phyloP scores from a whole-genome alignment of 495 filamentous ascomycete species.

The Xylaria scruposa region DNA sequence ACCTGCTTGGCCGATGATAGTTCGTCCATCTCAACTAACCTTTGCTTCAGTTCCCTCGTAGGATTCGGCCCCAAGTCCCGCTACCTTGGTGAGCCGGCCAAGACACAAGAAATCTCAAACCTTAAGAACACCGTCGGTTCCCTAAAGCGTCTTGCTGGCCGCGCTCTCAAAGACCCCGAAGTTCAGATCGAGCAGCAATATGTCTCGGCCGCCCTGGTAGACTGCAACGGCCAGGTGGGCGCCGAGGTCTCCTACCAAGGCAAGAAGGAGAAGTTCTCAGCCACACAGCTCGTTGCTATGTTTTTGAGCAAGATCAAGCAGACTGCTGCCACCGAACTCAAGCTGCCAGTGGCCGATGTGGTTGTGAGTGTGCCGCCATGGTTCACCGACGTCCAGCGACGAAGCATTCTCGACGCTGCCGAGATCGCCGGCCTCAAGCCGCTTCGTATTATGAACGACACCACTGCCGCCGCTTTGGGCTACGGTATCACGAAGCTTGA shows the following conservation, averaged over 20 bases:
- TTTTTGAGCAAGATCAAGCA: slow-evolving; percentile 93
- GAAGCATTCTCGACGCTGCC: slow-evolving; percentile 86
- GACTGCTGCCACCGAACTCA: slow-evolving; percentile 85
- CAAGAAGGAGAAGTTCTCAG: slow-evolving; percentile 91
- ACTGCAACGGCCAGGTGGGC: slow-evolving; percentile 92
- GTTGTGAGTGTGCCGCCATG: slow-evolving; percentile 94
- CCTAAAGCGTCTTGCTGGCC: slow-evolving; percentile 90
- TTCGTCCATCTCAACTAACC: slow-evolving; percentile 28
- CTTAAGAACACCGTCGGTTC: slow-evolving; percentile 97
- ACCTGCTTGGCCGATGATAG: slow-evolving; percentile 2
- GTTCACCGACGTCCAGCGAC: slow-evolving; percentile 95
- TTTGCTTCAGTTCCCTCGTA: slow-evolving; percentile 75
- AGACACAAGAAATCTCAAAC: slow-evolving; percentile 99
- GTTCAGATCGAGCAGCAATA: slow-evolving; percentile 89
- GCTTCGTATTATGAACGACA: slow-evolving; percentile 96
- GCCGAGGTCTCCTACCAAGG: slow-evolving; percentile 93
- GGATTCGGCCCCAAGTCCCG: slow-evolving; percentile 92
- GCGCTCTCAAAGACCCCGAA: slow-evolving; percentile 87
- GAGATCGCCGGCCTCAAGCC: slow-evolving; percentile 94
- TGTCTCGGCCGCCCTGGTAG: slow-evolving; percentile 85
- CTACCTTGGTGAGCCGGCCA: slow-evolving; percentile 92
- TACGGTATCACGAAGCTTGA: slow-evolving; percentile 98
- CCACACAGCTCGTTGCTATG: slow-evolving; percentile 91
- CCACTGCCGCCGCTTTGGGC: slow-evolving; percentile 92
- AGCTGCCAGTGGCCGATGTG: slow-evolving; percentile 90